Conservation (phyloP, 352 stramenopile species). For the Phytophthora pseudosyringae region DNA sequence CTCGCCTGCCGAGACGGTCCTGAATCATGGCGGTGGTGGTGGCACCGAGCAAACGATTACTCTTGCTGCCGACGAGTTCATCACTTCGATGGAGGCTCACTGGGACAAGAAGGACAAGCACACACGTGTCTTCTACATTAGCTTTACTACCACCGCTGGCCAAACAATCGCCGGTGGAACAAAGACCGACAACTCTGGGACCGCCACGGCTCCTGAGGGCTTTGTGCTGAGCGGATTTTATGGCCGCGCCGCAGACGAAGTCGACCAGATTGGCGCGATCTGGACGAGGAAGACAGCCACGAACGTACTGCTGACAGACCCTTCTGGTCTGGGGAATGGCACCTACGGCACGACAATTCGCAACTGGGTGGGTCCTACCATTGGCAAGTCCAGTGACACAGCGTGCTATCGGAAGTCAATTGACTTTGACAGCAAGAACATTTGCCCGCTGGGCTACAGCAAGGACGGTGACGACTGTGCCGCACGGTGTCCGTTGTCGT, state of each 20-base stretch:
- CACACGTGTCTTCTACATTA: slow-evolving; percentile 57
- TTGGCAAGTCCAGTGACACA: slow-evolving; percentile 26
- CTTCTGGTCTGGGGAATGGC: slow-evolving; percentile 21
- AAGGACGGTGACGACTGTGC: slow-evolving; percentile 28
- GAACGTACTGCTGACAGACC: slow-evolving; percentile 23
- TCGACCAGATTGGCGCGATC: slow-evolving; percentile 36
- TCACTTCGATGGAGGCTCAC: slow-evolving; percentile 47
- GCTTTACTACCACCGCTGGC: slow-evolving; percentile 42
- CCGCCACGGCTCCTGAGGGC: slow-evolving; percentile 21
- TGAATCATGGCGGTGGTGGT: slow-evolving; percentile 48
- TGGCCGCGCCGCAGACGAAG: slow-evolving; percentile 22
- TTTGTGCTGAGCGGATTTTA: slow-evolving; percentile 35
- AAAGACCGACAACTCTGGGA: slow-evolving; percentile 19
- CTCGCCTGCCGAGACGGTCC: slow-evolving; percentile 15
- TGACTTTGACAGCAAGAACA: slow-evolving; percentile 26
- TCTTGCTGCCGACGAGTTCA: slow-evolving; percentile 35
- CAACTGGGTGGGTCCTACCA: slow-evolving; percentile 34
- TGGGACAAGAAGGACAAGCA: slow-evolving; percentile 46
- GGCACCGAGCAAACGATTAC: slow-evolving; percentile 45
- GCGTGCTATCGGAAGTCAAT: slow-evolving; percentile 32
- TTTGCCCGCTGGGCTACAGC: slow-evolving; percentile 33
- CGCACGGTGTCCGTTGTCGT: slow-evolving; percentile 28
- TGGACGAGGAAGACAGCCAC: slow-evolving; percentile 34
- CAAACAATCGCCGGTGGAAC: slow-evolving; percentile 40
- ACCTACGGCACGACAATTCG: slow-evolving; percentile 32